These are phyloP conservation scores for Hypoxylon subgilvum DNA, from an alignment of 495 filamentous ascomycete genomes.

Conservation along the genomic window DNA sequence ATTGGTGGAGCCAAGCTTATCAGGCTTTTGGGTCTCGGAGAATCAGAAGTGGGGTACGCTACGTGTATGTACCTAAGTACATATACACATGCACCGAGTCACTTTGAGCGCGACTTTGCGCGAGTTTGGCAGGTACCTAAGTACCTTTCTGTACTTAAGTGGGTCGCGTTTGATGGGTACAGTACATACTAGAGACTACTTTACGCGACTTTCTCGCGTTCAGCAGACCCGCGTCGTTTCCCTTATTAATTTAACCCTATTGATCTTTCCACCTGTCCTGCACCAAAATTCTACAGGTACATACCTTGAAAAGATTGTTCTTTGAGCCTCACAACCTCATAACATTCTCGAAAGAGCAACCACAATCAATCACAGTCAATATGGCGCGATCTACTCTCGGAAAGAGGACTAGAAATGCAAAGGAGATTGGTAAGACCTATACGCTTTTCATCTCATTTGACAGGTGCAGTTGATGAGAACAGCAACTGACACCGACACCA, in stretches of 20 bases:
- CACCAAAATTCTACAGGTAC: constrained; percentile 5
- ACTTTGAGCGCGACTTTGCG: too few relatives aligned
- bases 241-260: constrained; percentile 31
- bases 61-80: background rate
- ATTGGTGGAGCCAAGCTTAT: background rate
- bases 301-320: background rate
- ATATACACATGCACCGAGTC: too few relatives aligned
- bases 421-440: constrained; percentile 62
- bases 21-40: background rate
- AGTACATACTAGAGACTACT: constrained; percentile 16
- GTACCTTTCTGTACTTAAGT: background rate
- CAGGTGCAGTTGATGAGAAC: constrained; percentile 15
- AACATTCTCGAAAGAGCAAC: constrained; percentile 12
- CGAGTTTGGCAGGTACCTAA: too few relatives aligned
- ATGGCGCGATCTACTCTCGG: constrained; percentile 73
- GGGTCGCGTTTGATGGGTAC: background rate
- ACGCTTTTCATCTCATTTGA: constrained; percentile 19
- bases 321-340: constrained; percentile 1
- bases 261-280: constrained; percentile 17
- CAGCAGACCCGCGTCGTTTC: constrained; percentile 38
- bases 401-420: constrained; percentile 70
- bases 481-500: constrained; percentile 46
- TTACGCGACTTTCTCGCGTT: constrained; percentile 40
- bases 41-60: constrained; percentile 2
- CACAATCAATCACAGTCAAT: constrained; percentile 36